Evolutionary conservation across 2,329 filamentous ascomycete genomes (phyloP), one percentile per base, ranked within the genome.

Genomic region (Ophiosphaerella korrae): DNA sequence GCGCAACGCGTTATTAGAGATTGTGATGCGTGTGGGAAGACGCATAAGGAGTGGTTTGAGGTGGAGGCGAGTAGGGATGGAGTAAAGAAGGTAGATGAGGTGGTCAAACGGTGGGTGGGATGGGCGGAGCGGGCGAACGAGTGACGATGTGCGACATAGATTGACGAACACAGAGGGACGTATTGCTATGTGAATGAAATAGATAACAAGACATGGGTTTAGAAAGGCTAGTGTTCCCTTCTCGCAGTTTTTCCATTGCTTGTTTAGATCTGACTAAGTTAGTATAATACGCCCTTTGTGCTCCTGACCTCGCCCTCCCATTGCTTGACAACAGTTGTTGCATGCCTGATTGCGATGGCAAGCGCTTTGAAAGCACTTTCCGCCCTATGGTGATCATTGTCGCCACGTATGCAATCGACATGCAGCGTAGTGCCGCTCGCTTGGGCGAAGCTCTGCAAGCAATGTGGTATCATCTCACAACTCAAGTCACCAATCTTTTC

Each of bases 321-420:
- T 9, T 90, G 91, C 36, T 85, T 84, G 29, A 93, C 85, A 63
- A 85, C 82, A 43, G 83, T 82, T 42, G 87, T 93, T 8, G 94
- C 94, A 74, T 84, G 83, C 64, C 88, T 83, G 48, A 95, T 82
- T 7, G 94, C 94, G 38, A 97, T 86, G 0, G 94, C 94, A 61
- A 97, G 76, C 40, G 94, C 94, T 83, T 99, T 99, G 77, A 99
- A 97, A 13, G 93, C 94, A 73, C 89, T 94, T 84, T 97, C 94
- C 8, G 94, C 92, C 51, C 92, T 82, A 78, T 97, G 94, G 76
- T 97, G 94, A 77, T 97, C 94, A 76, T 97, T 99, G 56, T 89
- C 84, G 45, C 94, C 94, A 57, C 91, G 84, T 49, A 96, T 77
- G 76, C 90, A 95, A 77, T 97, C 91, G 52, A 99, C 90, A 78